Percentiles rank a stretch among this genome's conserved stretches.
These are phyloP conservation scores for Termitomyces sp. DNA, from an alignment of 768 basidiomycete species.

Conservation along the genomic window DNA sequence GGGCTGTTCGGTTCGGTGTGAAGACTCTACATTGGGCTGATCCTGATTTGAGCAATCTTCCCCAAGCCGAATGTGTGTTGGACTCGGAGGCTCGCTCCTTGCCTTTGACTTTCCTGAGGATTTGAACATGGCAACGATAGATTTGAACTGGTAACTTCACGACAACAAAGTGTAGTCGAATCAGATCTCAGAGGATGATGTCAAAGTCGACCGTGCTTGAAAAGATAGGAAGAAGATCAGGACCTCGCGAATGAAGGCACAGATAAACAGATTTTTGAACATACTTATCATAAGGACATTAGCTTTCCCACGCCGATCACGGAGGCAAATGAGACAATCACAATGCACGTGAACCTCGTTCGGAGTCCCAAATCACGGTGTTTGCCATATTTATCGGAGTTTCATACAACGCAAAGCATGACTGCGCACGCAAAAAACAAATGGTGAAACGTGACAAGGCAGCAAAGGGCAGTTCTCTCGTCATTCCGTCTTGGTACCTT, in stretches of 20 bases:
- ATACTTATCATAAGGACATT: neutral
- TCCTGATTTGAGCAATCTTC: neutral
- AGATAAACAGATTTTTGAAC: neutral
- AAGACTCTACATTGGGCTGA: neutral
- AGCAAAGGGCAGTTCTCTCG: neutral
- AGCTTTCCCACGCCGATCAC: neutral
- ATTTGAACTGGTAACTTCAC: neutral
- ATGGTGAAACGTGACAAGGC: neutral
- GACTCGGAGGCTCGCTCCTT: neutral
- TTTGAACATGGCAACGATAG: neutral
- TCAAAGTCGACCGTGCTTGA: neutral
- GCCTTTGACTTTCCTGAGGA: neutral
- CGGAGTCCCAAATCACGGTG: neutral
- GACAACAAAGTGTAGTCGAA: neutral
- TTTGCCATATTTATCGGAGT: too few species aligned
- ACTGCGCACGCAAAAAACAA: neutral
- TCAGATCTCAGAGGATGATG: neutral
- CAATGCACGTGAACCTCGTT: neutral
- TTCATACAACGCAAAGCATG: too few species aligned
- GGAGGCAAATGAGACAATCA: neutral
- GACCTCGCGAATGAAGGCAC: neutral
- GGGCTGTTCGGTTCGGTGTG: neutral
- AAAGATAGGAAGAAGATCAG: neutral
- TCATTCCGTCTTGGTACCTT: neutral
- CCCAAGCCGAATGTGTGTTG: neutral